phyloP scores from a whole-genome alignment of 2,329 filamentous ascomycete genomes.

The Penicillium polonicum region DNA sequence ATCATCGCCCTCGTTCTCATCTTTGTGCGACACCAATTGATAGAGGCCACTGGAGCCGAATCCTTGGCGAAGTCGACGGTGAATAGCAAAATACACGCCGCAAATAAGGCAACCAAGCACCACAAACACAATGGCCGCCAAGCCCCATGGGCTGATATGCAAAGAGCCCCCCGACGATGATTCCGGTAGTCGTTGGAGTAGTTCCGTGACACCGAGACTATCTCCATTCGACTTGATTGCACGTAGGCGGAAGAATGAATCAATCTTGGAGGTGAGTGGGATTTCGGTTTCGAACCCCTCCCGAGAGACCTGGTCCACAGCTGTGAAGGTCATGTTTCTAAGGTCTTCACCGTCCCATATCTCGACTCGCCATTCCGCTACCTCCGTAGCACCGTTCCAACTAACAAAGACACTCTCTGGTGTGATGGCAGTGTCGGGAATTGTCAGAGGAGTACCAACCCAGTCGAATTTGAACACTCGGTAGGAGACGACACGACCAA shows the following conservation, averaged over 20 bases:
- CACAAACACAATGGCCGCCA: slow-evolving; percentile 8
- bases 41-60: slow-evolving; percentile 5
- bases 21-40: slow-evolving; percentile 13
- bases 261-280: slow-evolving; percentile 7
- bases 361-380: slow-evolving; percentile 29
- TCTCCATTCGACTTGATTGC: slow-evolving; percentile 23
- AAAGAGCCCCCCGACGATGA: neutral
- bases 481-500: slow-evolving; percentile 55
- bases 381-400: slow-evolving; percentile 41
- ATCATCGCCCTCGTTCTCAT: slow-evolving; percentile 10
- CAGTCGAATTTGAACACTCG: slow-evolving; percentile 55
- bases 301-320: slow-evolving; percentile 16
- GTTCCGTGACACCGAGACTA: slow-evolving; percentile 21
- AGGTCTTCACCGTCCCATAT: slow-evolving; percentile 18
- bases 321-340: slow-evolving; percentile 16
- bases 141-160: slow-evolving; percentile 3
- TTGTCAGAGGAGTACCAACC: slow-evolving; percentile 50
- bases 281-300: slow-evolving; percentile 26
- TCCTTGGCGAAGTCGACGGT: neutral
- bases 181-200: slow-evolving; percentile 10
- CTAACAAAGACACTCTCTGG: slow-evolving; percentile 29
- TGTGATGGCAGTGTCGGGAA: slow-evolving; percentile 24
- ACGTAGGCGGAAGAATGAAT: slow-evolving; percentile 20
- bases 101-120: slow-evolving; percentile 11
- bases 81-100: slow-evolving; percentile 15